Percentiles rank a stretch among this genome's conserved stretches.
Conservation (phyloP, 768 basidiomycete genomes). For the Tricholoma sp. region DNA sequence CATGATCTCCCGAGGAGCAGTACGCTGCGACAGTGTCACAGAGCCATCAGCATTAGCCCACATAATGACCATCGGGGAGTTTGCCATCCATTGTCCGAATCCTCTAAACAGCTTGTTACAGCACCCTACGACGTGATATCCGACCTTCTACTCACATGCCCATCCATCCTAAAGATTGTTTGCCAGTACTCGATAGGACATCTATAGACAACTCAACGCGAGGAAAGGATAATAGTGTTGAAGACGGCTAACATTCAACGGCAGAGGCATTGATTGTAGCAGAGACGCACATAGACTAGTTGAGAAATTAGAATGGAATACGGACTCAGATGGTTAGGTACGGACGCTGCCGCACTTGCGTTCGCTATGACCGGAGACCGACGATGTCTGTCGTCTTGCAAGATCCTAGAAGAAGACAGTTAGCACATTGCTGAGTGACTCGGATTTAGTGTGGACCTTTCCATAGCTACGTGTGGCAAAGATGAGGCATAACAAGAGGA, state of each 20-base stretch:
- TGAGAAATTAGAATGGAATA: slow-evolving; percentile 1
- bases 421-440: neutral
- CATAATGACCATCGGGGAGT: slow-evolving; percentile 66
- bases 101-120: slow-evolving; percentile 36
- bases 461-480: neutral
- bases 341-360: neutral
- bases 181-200: slow-evolving; percentile 40
- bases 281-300: slow-evolving; percentile 43
- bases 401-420: neutral
- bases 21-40: slow-evolving; percentile 64
- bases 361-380: neutral
- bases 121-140: neutral
- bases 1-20: slow-evolving; percentile 45
- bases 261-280: slow-evolving; percentile 41
- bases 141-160: slow-evolving; percentile 39
- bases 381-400: neutral
- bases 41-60: slow-evolving; percentile 62
- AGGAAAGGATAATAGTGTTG: neutral
- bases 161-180: slow-evolving; percentile 49
- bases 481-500: neutral
- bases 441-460: neutral
- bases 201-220: slow-evolving; percentile 25
- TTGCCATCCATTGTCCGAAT: slow-evolving; percentile 50
- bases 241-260: slow-evolving; percentile 32
- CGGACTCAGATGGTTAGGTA: neutral